Conservation (phyloP, 2,329 filamentous ascomycete genomes). For the Neopestalotiopsis sp. region DNA sequence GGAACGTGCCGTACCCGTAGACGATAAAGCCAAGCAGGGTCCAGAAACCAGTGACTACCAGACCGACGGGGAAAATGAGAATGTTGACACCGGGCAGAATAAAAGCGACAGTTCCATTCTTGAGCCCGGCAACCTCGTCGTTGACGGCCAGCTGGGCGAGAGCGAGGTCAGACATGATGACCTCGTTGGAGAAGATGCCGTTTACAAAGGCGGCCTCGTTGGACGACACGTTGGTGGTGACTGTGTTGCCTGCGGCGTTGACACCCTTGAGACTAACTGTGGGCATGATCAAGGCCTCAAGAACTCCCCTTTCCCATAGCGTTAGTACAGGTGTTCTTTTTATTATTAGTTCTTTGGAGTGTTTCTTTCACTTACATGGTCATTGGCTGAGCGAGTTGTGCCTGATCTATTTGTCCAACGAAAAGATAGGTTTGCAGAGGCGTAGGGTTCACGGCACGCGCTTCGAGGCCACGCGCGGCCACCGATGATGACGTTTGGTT, state of each 20-base stretch:
- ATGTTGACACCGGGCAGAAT: constrained; percentile 72
- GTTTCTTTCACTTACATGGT: constrained; percentile 58
- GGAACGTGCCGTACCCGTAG: constrained; percentile 68
- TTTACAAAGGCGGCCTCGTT: constrained; percentile 75
- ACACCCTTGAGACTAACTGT: constrained; percentile 69
- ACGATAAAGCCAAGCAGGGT: constrained; percentile 58
- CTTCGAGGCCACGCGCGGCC: constrained; percentile 20
- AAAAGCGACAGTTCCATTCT: constrained; percentile 64
- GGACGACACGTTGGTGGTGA: constrained; percentile 69
- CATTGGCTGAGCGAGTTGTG: constrained; percentile 59
- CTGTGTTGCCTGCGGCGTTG: constrained; percentile 52
- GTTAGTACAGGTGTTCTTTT: neutral
- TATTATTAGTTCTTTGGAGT: neutral
- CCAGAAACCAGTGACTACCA: constrained; percentile 71
- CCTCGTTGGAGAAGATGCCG: constrained; percentile 68
- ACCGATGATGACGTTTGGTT: constrained; percentile 27
- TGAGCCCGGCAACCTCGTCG: constrained; percentile 47
- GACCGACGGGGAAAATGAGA: constrained; percentile 71
- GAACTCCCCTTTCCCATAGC: constrained; percentile 48
- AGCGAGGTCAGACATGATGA: constrained; percentile 56
- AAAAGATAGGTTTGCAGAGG: constrained; percentile 70
- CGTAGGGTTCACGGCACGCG: constrained; percentile 35
- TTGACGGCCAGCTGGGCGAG: constrained; percentile 56
- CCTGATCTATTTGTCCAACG: constrained; percentile 68
- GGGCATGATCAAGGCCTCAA: constrained; percentile 71